phyloP scores from a whole-genome alignment of 768 basidiomycete genomes.

The Exidia glandulosa region DNA sequence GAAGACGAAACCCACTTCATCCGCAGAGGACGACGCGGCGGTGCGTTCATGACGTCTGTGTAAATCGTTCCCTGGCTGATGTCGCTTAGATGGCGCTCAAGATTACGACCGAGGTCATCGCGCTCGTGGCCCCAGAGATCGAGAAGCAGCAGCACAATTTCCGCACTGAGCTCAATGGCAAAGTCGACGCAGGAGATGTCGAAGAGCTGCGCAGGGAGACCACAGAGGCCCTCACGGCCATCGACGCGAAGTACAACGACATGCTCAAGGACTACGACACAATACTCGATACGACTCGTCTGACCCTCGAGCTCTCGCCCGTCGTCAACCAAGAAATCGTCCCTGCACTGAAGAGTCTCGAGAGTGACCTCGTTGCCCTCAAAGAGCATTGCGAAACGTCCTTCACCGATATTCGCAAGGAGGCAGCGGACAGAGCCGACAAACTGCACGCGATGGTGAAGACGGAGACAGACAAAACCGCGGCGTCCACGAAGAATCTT shows the following conservation, averaged over 20 bases:
- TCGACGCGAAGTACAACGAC: neutral
- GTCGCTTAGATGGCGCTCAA: no score
- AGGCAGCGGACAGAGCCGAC: neutral
- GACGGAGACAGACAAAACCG: neutral
- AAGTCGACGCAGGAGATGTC: neutral
- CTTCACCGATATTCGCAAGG: neutral
- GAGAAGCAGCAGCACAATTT: neutral
- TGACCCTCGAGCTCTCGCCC: neutral
- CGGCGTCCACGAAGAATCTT: neutral
- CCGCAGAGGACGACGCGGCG: no score
- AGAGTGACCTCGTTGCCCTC: neutral
- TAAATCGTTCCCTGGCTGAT: no score
- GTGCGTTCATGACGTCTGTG: no score
- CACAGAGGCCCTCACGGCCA: neutral
- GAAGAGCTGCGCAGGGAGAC: neutral
- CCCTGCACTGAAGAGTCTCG: neutral
- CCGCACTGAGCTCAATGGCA: neutral
- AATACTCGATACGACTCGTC: neutral
- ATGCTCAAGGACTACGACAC: neutral
- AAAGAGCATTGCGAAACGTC: neutral
- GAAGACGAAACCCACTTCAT: no score
- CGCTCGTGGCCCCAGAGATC: neutral
- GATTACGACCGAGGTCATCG: neutral
- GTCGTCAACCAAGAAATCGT: neutral
- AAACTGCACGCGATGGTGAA: neutral